Percentiles rank a stretch among this genome's conserved stretches.
Evolutionary conservation across 1,284 basidiomycete genomes (phyloP).

Genomic region (Sanghuangporus sanghuang): DNA sequence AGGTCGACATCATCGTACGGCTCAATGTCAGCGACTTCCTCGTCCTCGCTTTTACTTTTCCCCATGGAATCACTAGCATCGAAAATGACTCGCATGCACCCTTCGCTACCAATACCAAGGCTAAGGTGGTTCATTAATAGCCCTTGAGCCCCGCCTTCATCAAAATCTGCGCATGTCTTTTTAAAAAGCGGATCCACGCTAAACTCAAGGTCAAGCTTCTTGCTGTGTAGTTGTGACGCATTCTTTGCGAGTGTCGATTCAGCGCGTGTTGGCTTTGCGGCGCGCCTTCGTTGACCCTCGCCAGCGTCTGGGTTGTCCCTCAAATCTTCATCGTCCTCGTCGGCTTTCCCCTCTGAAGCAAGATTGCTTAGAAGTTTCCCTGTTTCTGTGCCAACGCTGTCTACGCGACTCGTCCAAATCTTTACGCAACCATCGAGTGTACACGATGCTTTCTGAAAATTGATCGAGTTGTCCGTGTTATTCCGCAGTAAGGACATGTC

Average conservation of each 20-base stretch:
- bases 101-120: constrained; percentile 73
- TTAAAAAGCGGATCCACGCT: constrained; percentile 95
- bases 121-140: constrained; percentile 89
- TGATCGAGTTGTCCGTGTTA: constrained; percentile 89
- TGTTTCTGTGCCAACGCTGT: constrained; percentile 95
- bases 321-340: constrained; percentile 49
- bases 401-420: constrained; percentile 98
- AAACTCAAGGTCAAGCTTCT: constrained; percentile 94
- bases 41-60: constrained; percentile 72
- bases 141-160: constrained; percentile 96
- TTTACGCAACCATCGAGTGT: constrained; percentile 99
- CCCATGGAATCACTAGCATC: constrained; percentile 91
- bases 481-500: constrained; percentile 97
- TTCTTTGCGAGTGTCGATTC: constrained; percentile 86
- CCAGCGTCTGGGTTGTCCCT: constrained; percentile 60
- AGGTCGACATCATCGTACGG: constrained; percentile 66
- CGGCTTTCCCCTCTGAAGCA: constrained; percentile 57
- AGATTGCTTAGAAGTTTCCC: constrained; percentile 93
- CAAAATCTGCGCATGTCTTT: constrained; percentile 98
- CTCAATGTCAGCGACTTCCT: constrained; percentile 50
- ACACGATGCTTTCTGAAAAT: constrained; percentile 97
- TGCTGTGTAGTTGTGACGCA: constrained; percentile 76
- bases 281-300: constrained; percentile 49
- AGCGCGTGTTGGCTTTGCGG: constrained; percentile 54
- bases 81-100: constrained; percentile 87